Percentiles rank a stretch among this genome's conserved stretches.
These are phyloP conservation scores for Botrytis fabae DNA, from an alignment of 2,329 filamentous ascomycete genomes.

Conservation along the genomic window DNA sequence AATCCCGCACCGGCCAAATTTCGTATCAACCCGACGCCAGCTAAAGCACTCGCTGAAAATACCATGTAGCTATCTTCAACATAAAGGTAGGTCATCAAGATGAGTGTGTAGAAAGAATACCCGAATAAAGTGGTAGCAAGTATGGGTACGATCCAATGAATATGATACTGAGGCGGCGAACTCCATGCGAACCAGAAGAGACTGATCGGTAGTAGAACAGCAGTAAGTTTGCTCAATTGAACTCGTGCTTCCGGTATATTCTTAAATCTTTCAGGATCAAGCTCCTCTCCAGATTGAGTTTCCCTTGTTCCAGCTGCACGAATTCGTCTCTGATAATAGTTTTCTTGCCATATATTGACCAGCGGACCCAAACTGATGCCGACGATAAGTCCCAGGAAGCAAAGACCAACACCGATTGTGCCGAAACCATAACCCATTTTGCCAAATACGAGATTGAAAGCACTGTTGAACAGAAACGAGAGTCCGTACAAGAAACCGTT, in stretches of 20 bases:
- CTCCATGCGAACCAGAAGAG: conserved; percentile 45
- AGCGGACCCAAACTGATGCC: conserved; percentile 46
- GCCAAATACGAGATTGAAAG: conserved; percentile 50
- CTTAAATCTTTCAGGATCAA: conserved; percentile 35
- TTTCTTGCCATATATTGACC: conserved; percentile 44
- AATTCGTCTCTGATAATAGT: conserved; percentile 45
- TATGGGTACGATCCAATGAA: conserved; percentile 48
- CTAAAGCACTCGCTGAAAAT: conserved; percentile 45
- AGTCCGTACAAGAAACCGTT: conserved; percentile 60
- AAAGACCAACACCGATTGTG: conserved; percentile 44
- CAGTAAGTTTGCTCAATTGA: conserved; percentile 44
- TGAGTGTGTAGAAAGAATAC: conserved; percentile 52
- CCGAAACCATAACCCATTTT: conserved; percentile 47
- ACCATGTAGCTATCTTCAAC: conserved; percentile 51
- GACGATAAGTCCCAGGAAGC: conserved; percentile 42
- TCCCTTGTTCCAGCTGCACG: conserved; percentile 36
- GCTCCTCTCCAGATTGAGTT: background rate
- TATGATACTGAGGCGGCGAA: conserved; percentile 28
- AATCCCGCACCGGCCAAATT: conserved; percentile 45
- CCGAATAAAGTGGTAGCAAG: conserved; percentile 52
- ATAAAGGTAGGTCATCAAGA: conserved; percentile 51
- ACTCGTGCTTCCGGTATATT: conserved; percentile 47
- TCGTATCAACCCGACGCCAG: conserved; percentile 45
- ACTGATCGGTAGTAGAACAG: conserved; percentile 41
- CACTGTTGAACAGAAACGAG: conserved; percentile 44